These are phyloP conservation scores for Alnus glutinosa DNA, from an alignment of 306 rosid species.

Conservation along the genomic window DNA sequence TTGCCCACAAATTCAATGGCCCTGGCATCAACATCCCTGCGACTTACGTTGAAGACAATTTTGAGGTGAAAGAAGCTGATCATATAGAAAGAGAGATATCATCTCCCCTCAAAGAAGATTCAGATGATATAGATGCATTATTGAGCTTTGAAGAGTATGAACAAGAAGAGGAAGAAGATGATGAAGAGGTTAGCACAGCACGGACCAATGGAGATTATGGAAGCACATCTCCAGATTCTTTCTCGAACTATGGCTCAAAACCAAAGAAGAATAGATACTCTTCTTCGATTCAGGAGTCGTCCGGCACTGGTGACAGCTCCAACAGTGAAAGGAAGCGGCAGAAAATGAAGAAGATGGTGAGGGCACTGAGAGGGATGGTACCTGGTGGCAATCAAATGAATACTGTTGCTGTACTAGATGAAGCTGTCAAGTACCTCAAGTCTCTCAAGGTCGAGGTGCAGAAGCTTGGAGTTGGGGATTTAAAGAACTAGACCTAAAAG, in stretches of 20 bases:
- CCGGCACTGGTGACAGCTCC: slow-evolving; percentile 41
- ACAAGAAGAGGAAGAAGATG: slow-evolving; percentile 62
- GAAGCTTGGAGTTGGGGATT: slow-evolving; percentile 56
- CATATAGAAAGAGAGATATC: slow-evolving; percentile 52
- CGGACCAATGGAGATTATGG: slow-evolving; percentile 61
- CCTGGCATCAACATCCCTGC: slow-evolving; percentile 54
- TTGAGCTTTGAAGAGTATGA: slow-evolving; percentile 84
- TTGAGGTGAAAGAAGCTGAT: slow-evolving; percentile 36
- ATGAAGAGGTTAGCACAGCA: slow-evolving; percentile 91
- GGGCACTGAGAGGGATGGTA: slow-evolving; percentile 64
- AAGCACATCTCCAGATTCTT: slow-evolving; percentile 56
- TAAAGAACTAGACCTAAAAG: slow-evolving; percentile 21
- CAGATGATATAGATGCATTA: slow-evolving; percentile 81
- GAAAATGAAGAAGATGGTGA: slow-evolving; percentile 87
- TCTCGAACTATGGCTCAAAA: slow-evolving; percentile 60
- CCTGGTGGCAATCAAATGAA: slow-evolving; percentile 85
- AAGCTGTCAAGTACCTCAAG: slow-evolving; percentile 88
- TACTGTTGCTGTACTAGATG: slow-evolving; percentile 67
- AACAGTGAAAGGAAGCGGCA: slow-evolving; percentile 50
- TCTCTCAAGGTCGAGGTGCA: slow-evolving; percentile 89
- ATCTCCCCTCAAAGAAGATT: slow-evolving; percentile 68
- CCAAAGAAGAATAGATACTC: slow-evolving; percentile 50
- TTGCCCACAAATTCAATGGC: slow-evolving; percentile 56
- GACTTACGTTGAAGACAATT: slow-evolving; percentile 44
- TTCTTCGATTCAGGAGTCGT: slow-evolving; percentile 39